Conservation (phyloP, 768 basidiomycete genomes). For the Hypsizygus marmoreus region DNA sequence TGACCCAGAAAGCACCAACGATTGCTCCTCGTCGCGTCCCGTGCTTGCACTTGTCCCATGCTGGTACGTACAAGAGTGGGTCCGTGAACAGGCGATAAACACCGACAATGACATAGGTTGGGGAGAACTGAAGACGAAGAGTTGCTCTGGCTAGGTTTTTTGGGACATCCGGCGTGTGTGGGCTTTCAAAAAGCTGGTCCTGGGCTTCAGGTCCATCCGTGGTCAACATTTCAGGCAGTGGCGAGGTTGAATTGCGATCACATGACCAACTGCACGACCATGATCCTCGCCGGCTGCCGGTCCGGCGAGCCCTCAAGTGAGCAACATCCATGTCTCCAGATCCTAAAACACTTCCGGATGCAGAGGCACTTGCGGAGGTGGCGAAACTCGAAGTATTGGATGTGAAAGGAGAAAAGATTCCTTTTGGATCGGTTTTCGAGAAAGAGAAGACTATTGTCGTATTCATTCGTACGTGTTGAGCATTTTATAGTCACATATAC, state of each 20-base stretch:
- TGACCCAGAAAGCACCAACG: slow-evolving; percentile 73
- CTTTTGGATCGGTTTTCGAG: slow-evolving; percentile 54
- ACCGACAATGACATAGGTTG: slow-evolving; percentile 84
- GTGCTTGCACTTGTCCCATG: slow-evolving; percentile 86
- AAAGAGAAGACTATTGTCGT: slow-evolving; percentile 57
- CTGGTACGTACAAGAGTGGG: slow-evolving; percentile 63
- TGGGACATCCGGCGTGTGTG: slow-evolving; percentile 36
- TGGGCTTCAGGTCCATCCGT: slow-evolving; percentile 31
- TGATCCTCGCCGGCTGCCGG: too few species aligned
- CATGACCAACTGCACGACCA: too few species aligned
- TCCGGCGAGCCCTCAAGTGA: too few species aligned
- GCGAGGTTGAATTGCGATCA: too few species aligned
- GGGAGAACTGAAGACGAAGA: slow-evolving; percentile 71
- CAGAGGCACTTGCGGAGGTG: slow-evolving; percentile 35
- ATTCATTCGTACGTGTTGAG: slow-evolving; percentile 64
- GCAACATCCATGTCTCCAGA: too few species aligned
- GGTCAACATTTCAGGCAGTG: slow-evolving; percentile 10
- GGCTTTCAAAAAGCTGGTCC: slow-evolving; percentile 31
- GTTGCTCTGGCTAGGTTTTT: slow-evolving; percentile 51
- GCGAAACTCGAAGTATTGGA: slow-evolving; percentile 45
- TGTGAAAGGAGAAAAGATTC: slow-evolving; percentile 43
- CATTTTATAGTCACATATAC: too few species aligned
- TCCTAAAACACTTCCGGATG: slow-evolving; percentile 32
- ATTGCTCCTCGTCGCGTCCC: slow-evolving; percentile 68
- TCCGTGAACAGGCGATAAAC: slow-evolving; percentile 83